phyloP scores from a whole-genome alignment of 371 early-diverging fungal species.

The Furculomyces boomerangus region DNA sequence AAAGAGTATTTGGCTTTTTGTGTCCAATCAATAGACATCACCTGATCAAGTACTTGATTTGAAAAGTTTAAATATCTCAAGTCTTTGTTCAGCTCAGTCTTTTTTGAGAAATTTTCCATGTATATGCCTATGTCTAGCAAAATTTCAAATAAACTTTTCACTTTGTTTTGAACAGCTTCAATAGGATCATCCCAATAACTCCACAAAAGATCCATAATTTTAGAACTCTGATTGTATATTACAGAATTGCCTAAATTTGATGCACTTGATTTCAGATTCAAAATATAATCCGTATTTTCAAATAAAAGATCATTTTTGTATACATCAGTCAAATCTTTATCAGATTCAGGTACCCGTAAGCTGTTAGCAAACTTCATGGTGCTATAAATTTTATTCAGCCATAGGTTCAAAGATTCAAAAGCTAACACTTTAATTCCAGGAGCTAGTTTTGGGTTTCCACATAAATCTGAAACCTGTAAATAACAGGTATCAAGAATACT shows the following conservation, averaged over 20 bases:
- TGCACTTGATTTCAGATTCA: neutral
- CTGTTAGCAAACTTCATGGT: neutral
- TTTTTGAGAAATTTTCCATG: neutral
- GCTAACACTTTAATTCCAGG: constrained; percentile 44
- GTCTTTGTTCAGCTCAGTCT: neutral
- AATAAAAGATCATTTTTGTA: neutral
- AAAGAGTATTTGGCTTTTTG: constrained; percentile 47
- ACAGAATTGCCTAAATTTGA: constrained; percentile 5
- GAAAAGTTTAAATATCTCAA: constrained; percentile 5
- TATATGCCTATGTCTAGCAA: constrained; percentile 27
- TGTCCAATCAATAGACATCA: constrained; percentile 23
- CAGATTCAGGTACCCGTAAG: constrained; percentile 3
- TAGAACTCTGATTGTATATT: constrained; percentile 18
- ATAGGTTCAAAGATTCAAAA: constrained; percentile 53
- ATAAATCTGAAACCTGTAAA: constrained; percentile 13
- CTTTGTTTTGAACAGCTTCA: constrained; percentile 54
- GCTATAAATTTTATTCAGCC: constrained; percentile 24
- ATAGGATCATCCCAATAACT: constrained; percentile 71
- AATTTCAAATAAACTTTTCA: constrained; percentile 40
- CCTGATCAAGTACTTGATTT: constrained; percentile 14
- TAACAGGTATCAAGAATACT: neutral
- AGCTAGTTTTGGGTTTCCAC: constrained; percentile 30
- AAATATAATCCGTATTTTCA: neutral
- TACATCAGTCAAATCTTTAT: constrained; percentile 7
- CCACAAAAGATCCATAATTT: constrained; percentile 43